These are phyloP conservation scores for Blastosporella zonata DNA, from an alignment of 1,284 basidiomycete genomes.

Conservation along the genomic window DNA sequence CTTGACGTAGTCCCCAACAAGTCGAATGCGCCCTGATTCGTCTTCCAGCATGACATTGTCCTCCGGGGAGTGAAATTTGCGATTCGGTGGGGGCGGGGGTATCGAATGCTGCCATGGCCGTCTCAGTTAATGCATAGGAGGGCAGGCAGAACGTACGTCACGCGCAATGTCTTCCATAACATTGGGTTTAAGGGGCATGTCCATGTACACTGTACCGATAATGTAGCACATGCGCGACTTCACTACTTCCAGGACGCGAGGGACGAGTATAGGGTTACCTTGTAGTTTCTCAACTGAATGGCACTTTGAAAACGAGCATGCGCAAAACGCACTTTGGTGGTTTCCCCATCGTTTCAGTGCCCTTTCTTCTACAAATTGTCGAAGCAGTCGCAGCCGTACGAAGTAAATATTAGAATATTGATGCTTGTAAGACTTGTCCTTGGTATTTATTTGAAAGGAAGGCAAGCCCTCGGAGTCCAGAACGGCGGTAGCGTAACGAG, in stretches of 20 bases:
- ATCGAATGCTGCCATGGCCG: slow-evolving; percentile 71
- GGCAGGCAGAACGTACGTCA: slow-evolving; percentile 61
- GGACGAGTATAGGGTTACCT: slow-evolving; percentile 76
- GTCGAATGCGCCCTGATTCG: slow-evolving; percentile 87
- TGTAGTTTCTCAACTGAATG: slow-evolving; percentile 2
- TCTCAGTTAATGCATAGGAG: background rate
- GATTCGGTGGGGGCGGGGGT: slow-evolving; percentile 72
- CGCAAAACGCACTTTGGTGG: slow-evolving; percentile 49
- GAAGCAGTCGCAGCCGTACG: slow-evolving; percentile 65
- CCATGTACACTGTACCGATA: slow-evolving; percentile 94
- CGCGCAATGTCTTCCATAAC: slow-evolving; percentile 92
- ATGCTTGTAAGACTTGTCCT: slow-evolving; percentile 72
- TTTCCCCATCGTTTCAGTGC: slow-evolving; percentile 68
- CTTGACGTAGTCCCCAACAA: slow-evolving; percentile 72
- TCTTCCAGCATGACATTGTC: slow-evolving; percentile 93
- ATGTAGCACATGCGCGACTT: slow-evolving; percentile 87
- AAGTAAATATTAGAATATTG: slow-evolving; percentile 97
- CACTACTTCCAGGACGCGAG: slow-evolving; percentile 86
- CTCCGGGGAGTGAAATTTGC: slow-evolving; percentile 75
- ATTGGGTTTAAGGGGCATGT: slow-evolving; percentile 98
- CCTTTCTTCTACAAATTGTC: slow-evolving; percentile 58
- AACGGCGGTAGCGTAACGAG: slow-evolving; percentile 13
- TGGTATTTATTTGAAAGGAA: slow-evolving; percentile 54
- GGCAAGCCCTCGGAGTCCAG: slow-evolving; percentile 37
- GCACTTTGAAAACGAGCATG: background rate